Base-by-base conservation (phyloP, 192 early-diverging fungal genomes). In the Coemansia sp. region DNA sequence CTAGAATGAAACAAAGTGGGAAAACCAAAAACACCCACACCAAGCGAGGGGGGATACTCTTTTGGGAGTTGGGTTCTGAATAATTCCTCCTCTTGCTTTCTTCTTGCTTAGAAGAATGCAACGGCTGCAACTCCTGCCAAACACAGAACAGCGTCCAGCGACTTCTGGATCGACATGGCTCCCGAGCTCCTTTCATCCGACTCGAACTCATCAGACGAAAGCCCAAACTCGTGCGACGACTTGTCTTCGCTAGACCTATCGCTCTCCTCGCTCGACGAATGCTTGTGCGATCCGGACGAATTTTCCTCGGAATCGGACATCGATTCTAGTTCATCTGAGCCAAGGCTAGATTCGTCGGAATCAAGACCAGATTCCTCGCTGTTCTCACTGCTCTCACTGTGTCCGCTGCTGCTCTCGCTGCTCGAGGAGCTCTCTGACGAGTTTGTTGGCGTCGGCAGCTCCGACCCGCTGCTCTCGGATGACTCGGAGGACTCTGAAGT, bases 71-170 rank as follows among this genome's bases (percentile, higher is more conserved):
- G 9, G 1, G 10, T 41, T 15, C 13, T 34, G 33, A 34, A n/a
- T n/a, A n/a, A n/a, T n/a, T n/a, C n/a, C n/a, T n/a, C n/a, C n/a
- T n/a, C n/a, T n/a, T n/a, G n/a, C n/a, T 36, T 36, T 41, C 17
- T 41, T 17, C 15, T 41, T 41, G 28, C 19, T 70, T 60, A 76
- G 68, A 76, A 76, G 50, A 76, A 64, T 2, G 74, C 64, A 44
- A 56, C 61, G 3, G 73, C 73, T 31, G 63, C 70, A 50, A 62
- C 33, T 22, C 30, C 45, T n/a, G 64, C 74, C 59, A 76, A 27
- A 36, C 62, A 66, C 27, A 76, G 20, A 15, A 62, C 33, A 14
- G 63, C 14, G 6, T 53, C 58, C 45, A 61, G 6, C 8, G 53
- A 31, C 40, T 13, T 55, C 17, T 14, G 8, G 23, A 8, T 57